Base-by-base conservation (phyloP, 2,329 filamentous ascomycete species). In the Penicillium sp. region DNA sequence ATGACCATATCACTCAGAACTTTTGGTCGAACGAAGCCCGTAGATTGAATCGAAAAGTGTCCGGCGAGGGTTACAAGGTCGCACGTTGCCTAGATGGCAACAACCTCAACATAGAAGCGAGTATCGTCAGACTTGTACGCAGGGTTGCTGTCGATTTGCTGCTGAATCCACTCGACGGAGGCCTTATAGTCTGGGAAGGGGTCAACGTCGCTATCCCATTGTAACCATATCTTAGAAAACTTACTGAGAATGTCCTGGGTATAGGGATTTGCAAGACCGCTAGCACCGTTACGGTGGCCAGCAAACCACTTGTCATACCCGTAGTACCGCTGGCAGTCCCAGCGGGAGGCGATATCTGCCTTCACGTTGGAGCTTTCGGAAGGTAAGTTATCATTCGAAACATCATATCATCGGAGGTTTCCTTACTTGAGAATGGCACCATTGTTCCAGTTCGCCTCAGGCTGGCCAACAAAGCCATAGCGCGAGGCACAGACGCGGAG, bases 231-330 rank as follows among this genome's bases (percentile, higher is more conserved):
- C 5, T 31, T 9, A 14, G 3, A 20, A 46, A 13, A 16, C 43
- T 32, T 22, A 46, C 43, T 46, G 6, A 3, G 9, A 34, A 34
- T 46, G 18, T 46, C 29, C n/a, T 31, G 5, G 5, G 43, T 66
- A 42, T 66, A 35, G 40, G 66, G 62, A 56, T 63, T 63, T 2
- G 54, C 44, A 52, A 70, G 51, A 11, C 66, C 66, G 14, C 56
- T 53, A 5, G 57, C 56, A 10, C 66, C 66, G 42, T 69, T 62
- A 13, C 66, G 58, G 42, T 69, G 66, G 7, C 64, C 66, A 2
- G 53, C 63, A 46, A 64, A 66, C 66, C 66, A 69, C 40, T 56
- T 60, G 34, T 68, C 66, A 39, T 60, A 61, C 13, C 65, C 66
- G 35, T 68, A 69, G 44, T 62, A 58, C 1, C 57, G 55, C 55